Evolutionary conservation across 805 yeast species (phyloP).

Genomic region (Metschnikowia gelsemii): DNA sequence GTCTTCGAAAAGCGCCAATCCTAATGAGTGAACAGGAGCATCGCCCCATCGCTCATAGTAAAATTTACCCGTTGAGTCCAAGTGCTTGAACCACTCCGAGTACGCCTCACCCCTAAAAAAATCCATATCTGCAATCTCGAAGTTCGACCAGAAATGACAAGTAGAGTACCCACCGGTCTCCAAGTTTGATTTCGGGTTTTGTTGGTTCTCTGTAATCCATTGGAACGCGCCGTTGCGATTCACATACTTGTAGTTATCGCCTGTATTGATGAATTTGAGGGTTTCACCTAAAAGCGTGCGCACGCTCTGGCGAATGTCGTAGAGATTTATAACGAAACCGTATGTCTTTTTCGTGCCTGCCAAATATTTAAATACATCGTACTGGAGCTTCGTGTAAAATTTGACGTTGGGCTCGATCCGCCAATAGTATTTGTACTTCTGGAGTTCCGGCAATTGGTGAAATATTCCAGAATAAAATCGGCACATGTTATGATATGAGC

Average conservation of each 20-base stretch:
- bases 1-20: slow-evolving; percentile 69
- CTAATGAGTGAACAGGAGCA: slow-evolving; percentile 85
- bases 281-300: slow-evolving; percentile 70
- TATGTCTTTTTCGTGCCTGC: slow-evolving; percentile 63
- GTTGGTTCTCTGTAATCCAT: slow-evolving; percentile 51
- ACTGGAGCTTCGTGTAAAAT: slow-evolving; percentile 66
- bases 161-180: slow-evolving; percentile 53
- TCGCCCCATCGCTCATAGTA: slow-evolving; percentile 94
- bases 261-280: slow-evolving; percentile 50
- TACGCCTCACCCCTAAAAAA: slow-evolving; percentile 72
- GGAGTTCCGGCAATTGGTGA: slow-evolving; percentile 60
- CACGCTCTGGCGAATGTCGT: slow-evolving; percentile 68
- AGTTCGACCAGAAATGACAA: slow-evolving; percentile 91
- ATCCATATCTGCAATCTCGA: slow-evolving; percentile 83
- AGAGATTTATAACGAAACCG: slow-evolving; percentile 69
- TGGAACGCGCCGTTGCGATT: slow-evolving; percentile 50
- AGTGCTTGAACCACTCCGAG: slow-evolving; percentile 55
- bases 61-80: slow-evolving; percentile 75
- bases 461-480: slow-evolving; percentile 69
- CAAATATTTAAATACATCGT: slow-evolving; percentile 77
- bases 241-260: slow-evolving; percentile 57
- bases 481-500: slow-evolving; percentile 82
- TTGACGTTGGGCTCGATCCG: slow-evolving; percentile 73
- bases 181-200: slow-evolving; percentile 46
- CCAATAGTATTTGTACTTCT: slow-evolving; percentile 72